phyloP scores from a whole-genome alignment of 73 alveolate species.

The Tetrahymena borealis region DNA sequence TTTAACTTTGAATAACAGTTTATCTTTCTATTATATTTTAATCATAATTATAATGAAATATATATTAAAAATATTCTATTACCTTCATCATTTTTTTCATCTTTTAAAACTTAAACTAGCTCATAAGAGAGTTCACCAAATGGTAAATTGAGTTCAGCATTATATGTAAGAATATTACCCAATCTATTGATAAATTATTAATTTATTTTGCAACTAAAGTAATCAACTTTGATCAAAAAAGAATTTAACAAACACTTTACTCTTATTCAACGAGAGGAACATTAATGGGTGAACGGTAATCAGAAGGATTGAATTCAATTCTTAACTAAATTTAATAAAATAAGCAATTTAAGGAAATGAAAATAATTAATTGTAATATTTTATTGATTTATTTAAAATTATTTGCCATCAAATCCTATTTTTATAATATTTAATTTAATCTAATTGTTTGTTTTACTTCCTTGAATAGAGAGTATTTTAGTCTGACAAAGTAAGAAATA shows the following conservation, averaged over 20 bases:
- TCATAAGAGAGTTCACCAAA: slow-evolving; percentile 15
- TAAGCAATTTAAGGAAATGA: no score
- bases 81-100: slow-evolving; percentile 15
- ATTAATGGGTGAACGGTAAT: slow-evolving; percentile 4
- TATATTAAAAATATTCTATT: no score
- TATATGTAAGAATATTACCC: slow-evolving; percentile 1
- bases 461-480: slow-evolving; percentile 11
- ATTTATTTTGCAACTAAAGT: not conserved
- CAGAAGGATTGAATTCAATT: slow-evolving; percentile 15
- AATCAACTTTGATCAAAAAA: not conserved
- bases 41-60: not conserved
- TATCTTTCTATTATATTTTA: not conserved
- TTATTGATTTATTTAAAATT: no score
- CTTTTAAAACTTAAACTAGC: not conserved
- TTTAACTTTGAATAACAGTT: not conserved
- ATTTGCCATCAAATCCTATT: no score
- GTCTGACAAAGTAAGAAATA: not conserved
- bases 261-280: not conserved
- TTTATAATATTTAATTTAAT: no score
- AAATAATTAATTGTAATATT: no score
- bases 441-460: not conserved
- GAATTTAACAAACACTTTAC: not conserved
- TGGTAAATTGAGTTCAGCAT: slow-evolving; percentile 17
- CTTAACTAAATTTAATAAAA: not conserved
- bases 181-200: not conserved